Conservation (phyloP, 257 asterid genomes). For the Verbena officinalis region DNA sequence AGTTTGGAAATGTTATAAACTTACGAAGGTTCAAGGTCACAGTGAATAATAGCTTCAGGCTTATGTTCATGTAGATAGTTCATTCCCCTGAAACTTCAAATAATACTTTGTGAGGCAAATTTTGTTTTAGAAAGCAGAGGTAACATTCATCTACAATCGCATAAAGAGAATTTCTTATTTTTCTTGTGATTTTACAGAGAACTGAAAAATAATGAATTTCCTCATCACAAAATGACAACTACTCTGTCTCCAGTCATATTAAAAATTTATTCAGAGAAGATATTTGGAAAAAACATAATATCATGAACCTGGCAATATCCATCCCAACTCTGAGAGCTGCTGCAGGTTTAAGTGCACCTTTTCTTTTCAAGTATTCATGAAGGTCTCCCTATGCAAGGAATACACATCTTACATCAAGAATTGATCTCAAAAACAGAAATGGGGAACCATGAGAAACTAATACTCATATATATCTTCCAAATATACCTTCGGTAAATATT, state of each 20-base stretch:
- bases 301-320: constrained; percentile 88
- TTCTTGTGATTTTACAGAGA: not conserved
- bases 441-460: constrained; percentile 4
- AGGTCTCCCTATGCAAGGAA: constrained; percentile 69
- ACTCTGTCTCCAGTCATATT: not conserved
- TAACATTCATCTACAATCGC: constrained; percentile 4
- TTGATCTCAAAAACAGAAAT: not conserved
- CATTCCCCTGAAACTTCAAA: constrained; percentile 6
- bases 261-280: not conserved
- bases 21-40: constrained; percentile 8
- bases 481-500: constrained; percentile 68
- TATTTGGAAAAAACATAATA: not conserved
- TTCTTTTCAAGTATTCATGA: constrained; percentile 58
- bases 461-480: not conserved
- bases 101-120: constrained; percentile 20
- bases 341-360: constrained; percentile 82
- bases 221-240: not conserved
- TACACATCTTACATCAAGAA: not conserved
- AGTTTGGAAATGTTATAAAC: not conserved
- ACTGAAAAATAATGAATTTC: not conserved
- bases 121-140: not conserved
- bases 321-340: constrained; percentile 86
- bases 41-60: not conserved
- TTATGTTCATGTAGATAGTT: constrained; percentile 5
- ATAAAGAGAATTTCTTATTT: constrained; percentile 12